Base-by-base conservation (phyloP, 2,329 filamentous ascomycete species). In the Claviceps paspali region DNA sequence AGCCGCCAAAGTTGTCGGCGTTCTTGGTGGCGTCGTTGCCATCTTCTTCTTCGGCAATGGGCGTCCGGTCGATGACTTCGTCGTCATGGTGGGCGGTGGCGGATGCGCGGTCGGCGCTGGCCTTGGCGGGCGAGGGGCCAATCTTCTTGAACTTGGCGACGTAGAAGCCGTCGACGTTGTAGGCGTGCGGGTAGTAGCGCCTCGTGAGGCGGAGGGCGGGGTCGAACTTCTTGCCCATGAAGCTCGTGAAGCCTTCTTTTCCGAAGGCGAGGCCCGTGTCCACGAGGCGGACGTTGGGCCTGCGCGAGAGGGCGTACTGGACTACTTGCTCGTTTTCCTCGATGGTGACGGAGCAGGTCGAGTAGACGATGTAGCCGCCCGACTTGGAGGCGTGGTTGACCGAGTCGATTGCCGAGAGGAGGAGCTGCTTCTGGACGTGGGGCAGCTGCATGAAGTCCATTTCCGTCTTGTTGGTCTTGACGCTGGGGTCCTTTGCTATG, bases 401-500 rank as follows among this genome's bases (percentile, higher is more conserved):
- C 0, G 84, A 93, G 63, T 98, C 91, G 45, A 98, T 94, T 34
- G 91, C 91, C 6, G 86, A 76, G 21, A 98, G 73, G 10, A 98
- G 66, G 39, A 98, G 71, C 62, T 96, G 87, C 60, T 95, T 95
- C 61, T 98, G 91, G 41, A 85, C 73, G 60, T 98, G 91, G 0
- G 91, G 87, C 36, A 98, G 74, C 52, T 81, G 76, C 59, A 95
- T 74, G 65, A 98, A 98, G 59, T 98, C 91, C 46, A 79, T 80
- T 55, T 93, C 85, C 9, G 83, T 92, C 69, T 96, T 96, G 68
- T 95, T 96, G 18, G 88, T 96, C 71, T 98, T 98, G 49, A 98
- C 86, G 46, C 81, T 85, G 23, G 88, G 76, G 60, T 98, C 91
- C 65, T 98, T 98, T 45, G 86, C 82, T 47, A 98, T 98, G 53